Conservation (phyloP, 345 rosid genomes). For the Eucalyptus pumila region DNA sequence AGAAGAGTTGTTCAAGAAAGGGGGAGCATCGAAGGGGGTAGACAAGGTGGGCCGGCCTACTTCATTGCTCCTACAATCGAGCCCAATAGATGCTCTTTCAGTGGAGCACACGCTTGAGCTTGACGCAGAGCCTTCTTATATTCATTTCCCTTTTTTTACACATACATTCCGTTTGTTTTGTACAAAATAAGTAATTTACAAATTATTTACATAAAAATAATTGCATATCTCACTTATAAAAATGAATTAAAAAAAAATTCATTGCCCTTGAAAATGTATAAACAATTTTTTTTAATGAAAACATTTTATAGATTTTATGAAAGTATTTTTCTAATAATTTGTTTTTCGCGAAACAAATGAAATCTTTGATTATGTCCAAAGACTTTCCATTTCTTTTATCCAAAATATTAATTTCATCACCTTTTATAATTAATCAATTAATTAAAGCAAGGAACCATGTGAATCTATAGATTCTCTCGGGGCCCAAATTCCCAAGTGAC, state of each 20-base stretch:
- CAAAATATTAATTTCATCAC: background rate
- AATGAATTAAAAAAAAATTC: too few species aligned
- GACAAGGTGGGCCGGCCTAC: background rate
- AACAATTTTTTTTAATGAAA: too few species aligned
- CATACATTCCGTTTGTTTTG: background rate
- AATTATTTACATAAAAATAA: fast-evolving
- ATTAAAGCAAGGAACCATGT: background rate
- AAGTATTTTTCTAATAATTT: background rate
- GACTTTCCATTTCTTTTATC: background rate
- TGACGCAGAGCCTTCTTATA: background rate
- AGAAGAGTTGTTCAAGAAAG: background rate
- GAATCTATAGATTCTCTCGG: background rate
- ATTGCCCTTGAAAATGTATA: too few species aligned
- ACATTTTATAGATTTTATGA: too few species aligned
- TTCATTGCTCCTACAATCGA: background rate
- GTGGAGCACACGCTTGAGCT: background rate
- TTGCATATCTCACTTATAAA: too few species aligned
- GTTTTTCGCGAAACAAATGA: fast-evolving
- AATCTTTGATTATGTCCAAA: fast-evolving
- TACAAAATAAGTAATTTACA: background rate
- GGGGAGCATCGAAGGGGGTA: background rate
- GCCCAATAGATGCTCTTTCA: background rate
- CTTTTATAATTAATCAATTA: background rate
- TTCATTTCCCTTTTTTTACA: too few species aligned
- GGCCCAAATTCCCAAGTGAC: background rate